These are phyloP conservation scores for Solanum chacoense DNA, from an alignment of 305 asterid species.

Conservation along the genomic window DNA sequence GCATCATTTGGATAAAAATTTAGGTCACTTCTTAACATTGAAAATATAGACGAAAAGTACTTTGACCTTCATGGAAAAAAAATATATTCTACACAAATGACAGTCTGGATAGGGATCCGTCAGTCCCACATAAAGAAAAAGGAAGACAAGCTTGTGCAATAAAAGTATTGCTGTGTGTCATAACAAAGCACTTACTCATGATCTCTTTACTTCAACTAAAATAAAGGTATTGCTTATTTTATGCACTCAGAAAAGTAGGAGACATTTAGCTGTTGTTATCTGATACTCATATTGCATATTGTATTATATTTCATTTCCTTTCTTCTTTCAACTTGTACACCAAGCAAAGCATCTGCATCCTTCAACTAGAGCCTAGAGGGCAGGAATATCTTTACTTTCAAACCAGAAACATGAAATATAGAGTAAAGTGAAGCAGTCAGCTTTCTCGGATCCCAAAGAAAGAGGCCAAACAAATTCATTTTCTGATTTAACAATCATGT, in stretches of 20 bases:
- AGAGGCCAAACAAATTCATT: not conserved
- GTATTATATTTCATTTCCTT: not conserved
- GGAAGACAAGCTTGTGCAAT: not conserved
- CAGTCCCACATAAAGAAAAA: not conserved
- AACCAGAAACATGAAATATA: not conserved
- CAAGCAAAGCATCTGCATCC: conserved; percentile 8
- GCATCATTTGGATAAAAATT: not conserved
- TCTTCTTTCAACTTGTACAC: not conserved
- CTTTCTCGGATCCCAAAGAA: not conserved
- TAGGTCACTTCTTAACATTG: not conserved
- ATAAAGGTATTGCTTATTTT: not conserved
- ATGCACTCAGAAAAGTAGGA: not conserved
- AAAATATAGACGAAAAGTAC: not conserved
- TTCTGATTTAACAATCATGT: conserved; percentile 33
- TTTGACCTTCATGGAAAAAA: not conserved
- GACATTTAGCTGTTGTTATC: not conserved
- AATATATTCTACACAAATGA: not conserved
- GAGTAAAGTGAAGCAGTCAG: not conserved
- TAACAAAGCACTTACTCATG: not conserved
- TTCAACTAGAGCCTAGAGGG: not conserved
- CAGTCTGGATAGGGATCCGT: conserved; percentile 1
- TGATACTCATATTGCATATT: not conserved
- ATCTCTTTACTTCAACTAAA: conserved; percentile 1
- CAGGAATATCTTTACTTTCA: not conserved
- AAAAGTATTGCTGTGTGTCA: not conserved